Evolutionary conservation across 2,329 filamentous ascomycete species (phyloP), one percentile per base, ranked within the genome.

Genomic region (Curvularia spicifera): DNA sequence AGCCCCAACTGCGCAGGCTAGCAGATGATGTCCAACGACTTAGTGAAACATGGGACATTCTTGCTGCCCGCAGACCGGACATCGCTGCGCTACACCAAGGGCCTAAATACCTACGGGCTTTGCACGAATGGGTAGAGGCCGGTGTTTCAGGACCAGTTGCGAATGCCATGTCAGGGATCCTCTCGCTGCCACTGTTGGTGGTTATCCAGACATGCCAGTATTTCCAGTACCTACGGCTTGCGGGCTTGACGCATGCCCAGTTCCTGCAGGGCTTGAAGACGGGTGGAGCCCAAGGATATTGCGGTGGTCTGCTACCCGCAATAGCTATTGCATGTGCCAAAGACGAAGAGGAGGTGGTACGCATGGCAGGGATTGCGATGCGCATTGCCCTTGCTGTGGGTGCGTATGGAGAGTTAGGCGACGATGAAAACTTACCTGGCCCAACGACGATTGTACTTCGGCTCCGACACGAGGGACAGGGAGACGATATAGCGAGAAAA

Each of bases 181-280:
- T 68, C 13, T 51, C 64, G 4, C 53, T 69, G 15, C 67, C 67
- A 10, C 51, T 69, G 12, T 48, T 69, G 45, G 53, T 62, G 9
- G 43, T 68, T 10, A 61, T 69, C 15, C 67, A 69, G 37, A 56
- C 57, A 18, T 59, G 60, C 35, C 67, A 69, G 18, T 69, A 69
- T 45, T 68, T 69, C 46, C 66, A 65, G 33, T 66, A 57, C 33
- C 57, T 69, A 12, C 51, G 63, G 24, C 22, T 54, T 37, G 15
- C 53, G 22, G n/a, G 26, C 60, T 28, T 59, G 40, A 29, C 66
- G 58, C 56, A 64, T 28, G 53, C 64, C 24, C 31, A 52, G 39
- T 53, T 59, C 35, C 49, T 67, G 10, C 31, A 33, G 29, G 57
- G 53, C 18, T 51, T 53, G 29, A 24, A 62, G 39, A 57, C 52